These are phyloP conservation scores for Dichotomopilus funicola DNA, from an alignment of 2,329 filamentous ascomycete genomes.

Conservation along the genomic window DNA sequence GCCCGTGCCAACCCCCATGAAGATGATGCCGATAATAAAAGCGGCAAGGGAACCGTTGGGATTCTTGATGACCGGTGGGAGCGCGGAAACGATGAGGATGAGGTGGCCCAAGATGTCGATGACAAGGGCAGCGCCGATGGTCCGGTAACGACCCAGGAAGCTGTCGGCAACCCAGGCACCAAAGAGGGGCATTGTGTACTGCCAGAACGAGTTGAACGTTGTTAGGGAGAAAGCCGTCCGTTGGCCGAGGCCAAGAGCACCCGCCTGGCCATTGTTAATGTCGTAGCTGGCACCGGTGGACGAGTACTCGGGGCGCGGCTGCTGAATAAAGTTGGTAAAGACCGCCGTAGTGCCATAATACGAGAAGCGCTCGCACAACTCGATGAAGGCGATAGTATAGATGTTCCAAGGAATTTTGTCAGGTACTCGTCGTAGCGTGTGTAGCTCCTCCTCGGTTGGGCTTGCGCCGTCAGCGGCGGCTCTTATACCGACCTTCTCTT, in stretches of 20 bases:
- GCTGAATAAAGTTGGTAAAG: conserved; percentile 60
- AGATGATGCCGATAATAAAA: conserved; percentile 54
- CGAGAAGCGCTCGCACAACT: conserved; percentile 65
- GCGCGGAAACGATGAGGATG: conserved; percentile 59
- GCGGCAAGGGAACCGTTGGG: conserved; percentile 51
- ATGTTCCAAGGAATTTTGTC: conserved; percentile 53
- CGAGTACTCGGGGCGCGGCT: conserved; percentile 48
- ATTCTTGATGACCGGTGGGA: conserved; percentile 54
- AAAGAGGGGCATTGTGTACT: conserved; percentile 52
- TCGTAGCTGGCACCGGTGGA: conserved; percentile 41
- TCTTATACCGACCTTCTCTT: conserved; percentile 12
- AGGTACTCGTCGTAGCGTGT: conserved; percentile 46
- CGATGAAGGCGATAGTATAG: conserved; percentile 60
- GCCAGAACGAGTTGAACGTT: conserved; percentile 49
- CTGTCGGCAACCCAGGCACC: conserved; percentile 47
- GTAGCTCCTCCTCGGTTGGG: conserved; percentile 46
- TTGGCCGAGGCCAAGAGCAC: conserved; percentile 47
- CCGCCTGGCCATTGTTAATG: conserved; percentile 33
- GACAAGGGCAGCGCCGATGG: conserved; percentile 56
- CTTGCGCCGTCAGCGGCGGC: conserved; percentile 7
- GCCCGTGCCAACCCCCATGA: conserved; percentile 57
- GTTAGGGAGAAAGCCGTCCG: conserved; percentile 26
- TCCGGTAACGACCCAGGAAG: conserved; percentile 61
- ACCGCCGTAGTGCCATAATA: conserved; percentile 64
- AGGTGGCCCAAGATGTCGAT: conserved; percentile 59